These are phyloP conservation scores for Trichosporon coremiiforme DNA, from an alignment of 1,284 basidiomycete genomes.

Conservation along the genomic window DNA sequence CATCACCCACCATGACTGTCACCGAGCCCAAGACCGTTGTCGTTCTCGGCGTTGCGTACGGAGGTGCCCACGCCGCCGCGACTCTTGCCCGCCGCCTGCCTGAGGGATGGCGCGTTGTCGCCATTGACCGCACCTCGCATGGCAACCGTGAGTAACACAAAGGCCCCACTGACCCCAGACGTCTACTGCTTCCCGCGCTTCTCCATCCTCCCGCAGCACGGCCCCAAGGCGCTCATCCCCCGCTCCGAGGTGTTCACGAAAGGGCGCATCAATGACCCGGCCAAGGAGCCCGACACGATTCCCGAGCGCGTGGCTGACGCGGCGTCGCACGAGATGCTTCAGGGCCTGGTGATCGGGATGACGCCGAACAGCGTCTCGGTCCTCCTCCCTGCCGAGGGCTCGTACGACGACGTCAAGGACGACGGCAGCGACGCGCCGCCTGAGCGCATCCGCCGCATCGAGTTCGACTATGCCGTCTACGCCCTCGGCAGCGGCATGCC, in stretches of 20 bases:
- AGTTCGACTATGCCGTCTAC: conserved; percentile 58
- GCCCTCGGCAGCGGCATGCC: conserved; percentile 54
- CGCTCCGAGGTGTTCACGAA: conserved; percentile 60
- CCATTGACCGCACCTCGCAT: conserved; percentile 70
- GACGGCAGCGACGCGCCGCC: conserved; percentile 25
- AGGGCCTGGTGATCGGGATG: conserved; percentile 61
- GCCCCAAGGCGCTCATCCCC: conserved; percentile 66
- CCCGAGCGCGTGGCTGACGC: conserved; percentile 38
- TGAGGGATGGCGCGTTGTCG: conserved; percentile 65
- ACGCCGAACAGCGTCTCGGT: conserved; percentile 60
- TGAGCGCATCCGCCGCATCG: conserved; percentile 36
- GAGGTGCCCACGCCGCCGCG: conserved; percentile 62
- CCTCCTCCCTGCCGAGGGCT: conserved; percentile 37
- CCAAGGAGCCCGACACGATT: conserved; percentile 24
- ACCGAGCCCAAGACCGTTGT: conserved; percentile 58
- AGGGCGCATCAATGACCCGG: conserved; percentile 20
- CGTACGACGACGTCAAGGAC: conserved; percentile 27
- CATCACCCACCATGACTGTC: conserved; percentile 21
- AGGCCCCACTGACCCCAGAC: conserved; percentile 39
- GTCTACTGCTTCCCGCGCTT: conserved; percentile 60
- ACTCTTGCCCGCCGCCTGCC: conserved; percentile 65
- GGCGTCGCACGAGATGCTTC: conserved; percentile 48
- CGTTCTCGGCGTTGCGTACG: conserved; percentile 66
- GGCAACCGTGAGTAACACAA: conserved; percentile 43
- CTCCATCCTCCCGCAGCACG: conserved; percentile 56